Base-by-base conservation (phyloP, 2,329 filamentous ascomycete genomes). In the Clonostachys byssicola region DNA sequence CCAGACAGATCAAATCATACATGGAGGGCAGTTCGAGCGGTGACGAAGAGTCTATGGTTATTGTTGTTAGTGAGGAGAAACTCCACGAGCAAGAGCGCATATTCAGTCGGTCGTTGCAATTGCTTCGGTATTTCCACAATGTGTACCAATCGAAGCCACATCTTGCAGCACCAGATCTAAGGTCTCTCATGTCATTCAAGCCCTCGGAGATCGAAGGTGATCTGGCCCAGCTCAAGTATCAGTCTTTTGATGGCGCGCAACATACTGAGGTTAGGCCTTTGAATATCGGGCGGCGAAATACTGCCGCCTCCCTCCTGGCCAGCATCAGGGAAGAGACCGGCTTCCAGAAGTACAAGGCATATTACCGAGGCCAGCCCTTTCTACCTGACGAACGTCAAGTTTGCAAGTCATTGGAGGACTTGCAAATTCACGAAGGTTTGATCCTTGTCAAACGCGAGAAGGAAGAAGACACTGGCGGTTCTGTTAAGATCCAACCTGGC, bases 301-400 rank as follows among this genome's bases (percentile, higher is more conserved):
- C 87, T 0, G 78, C 81, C 7, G 77, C 80, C 2, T 85, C 88
- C 40, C 70, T 95, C 6, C 73, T 88, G 33, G 81, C 83, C 16
- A 83, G 77, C 48, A 65, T 95, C 39, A 76, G 79, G 34, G 75
- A 83, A 50, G 78, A 78, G 14, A 92, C 88, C 0, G 86, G 88
- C 0, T 94, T 92, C 59, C 79, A 83, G 6, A 89, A 87, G 56
- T 88, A 90, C 56, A 83, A 81, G 5, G 72, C 89, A 1, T 92
- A 90, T 60, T 84, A 83, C 52, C 77, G 78, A 14, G 89, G 89
- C 1, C 75, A 77, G 46, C 74, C 77, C n/a, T 71, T 92, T 47
- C 72, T 83, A 40, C 76, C 88, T 2, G 72, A 74, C 3, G 77
- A 84, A 44, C 71, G 71, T 18, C 77, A 83, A 20, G 73, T 82